phyloP scores from a whole-genome alignment of 1,284 basidiomycete genomes.

The Cryptococcus floricola region DNA sequence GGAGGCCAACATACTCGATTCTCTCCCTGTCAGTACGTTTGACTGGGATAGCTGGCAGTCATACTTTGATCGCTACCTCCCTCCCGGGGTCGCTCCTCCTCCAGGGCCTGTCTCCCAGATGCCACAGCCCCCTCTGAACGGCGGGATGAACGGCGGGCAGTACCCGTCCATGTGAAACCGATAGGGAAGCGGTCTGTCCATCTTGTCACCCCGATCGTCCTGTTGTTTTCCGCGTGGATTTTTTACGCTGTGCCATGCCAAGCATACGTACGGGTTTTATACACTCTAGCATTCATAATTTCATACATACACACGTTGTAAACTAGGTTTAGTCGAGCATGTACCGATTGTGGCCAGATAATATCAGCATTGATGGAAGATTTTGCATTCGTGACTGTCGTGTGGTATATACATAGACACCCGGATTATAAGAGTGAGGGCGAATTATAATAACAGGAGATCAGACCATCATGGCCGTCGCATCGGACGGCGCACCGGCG shows the following conservation, averaged over 20 bases:
- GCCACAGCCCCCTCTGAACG: too few relatives aligned
- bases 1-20: conserved; percentile 71
- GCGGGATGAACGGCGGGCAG: too few relatives aligned
- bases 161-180: too few relatives aligned
- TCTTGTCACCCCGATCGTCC: too few relatives aligned
- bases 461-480: conserved; percentile 12
- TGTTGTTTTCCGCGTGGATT: too few relatives aligned
- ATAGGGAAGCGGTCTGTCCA: too few relatives aligned
- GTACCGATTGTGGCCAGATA: too few relatives aligned
- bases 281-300: not conserved
- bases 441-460: not conserved
- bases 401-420: not conserved
- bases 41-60: conserved; percentile 59
- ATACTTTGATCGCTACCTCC: conserved; percentile 18
- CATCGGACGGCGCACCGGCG: conserved; percentile 33
- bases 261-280: not conserved
- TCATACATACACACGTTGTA: not conserved
- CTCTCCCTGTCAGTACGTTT: conserved; percentile 77
- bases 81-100: too few relatives aligned
- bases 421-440: not conserved
- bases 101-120: too few relatives aligned
- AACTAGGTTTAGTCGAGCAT: not conserved
- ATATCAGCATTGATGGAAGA: too few relatives aligned
- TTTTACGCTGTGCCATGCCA: too few relatives aligned
- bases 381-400: too few relatives aligned